phyloP scores from a whole-genome alignment of 345 rosid species.

The Eucalyptus regnans region DNA sequence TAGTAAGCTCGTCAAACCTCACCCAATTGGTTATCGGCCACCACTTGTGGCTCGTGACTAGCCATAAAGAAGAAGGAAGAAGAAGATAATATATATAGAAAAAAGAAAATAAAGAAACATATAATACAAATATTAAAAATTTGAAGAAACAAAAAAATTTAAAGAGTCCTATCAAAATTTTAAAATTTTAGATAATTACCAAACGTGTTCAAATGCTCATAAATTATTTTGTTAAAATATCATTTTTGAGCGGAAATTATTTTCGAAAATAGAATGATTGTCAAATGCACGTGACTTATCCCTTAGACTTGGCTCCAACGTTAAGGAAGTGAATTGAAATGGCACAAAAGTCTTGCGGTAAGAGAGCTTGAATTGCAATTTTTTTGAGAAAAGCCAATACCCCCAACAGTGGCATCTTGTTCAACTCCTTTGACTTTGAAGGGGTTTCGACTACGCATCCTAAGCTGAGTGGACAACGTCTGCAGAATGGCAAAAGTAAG shows the following conservation, averaged over 20 bases:
- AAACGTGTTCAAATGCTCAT: accelerated
- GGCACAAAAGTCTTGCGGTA: neutral
- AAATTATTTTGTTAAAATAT: too few species aligned
- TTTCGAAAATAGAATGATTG: too few species aligned
- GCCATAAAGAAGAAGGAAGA: too few species aligned
- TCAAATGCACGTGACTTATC: too few species aligned
- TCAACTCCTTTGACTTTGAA: neutral
- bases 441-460: neutral
- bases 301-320: too few species aligned
- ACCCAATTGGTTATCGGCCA: accelerated
- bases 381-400: neutral
- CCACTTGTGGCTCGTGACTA: too few species aligned
- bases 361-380: neutral
- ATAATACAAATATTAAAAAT: too few species aligned
- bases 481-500: neutral
- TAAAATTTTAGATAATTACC: too few species aligned
- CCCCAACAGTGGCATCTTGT: neutral
- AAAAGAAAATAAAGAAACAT: too few species aligned
- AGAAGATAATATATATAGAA: too few species aligned
- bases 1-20: accelerated
- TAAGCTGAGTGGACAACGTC: neutral
- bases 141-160: too few species aligned
- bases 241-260: accelerated
- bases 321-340: neutral
- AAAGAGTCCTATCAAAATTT: too few species aligned